Percentiles rank a stretch among this genome's conserved stretches.
These are phyloP conservation scores for Plasmodium billcollinsi DNA, from an alignment of 169 alveolate species.

Conservation along the genomic window DNA sequence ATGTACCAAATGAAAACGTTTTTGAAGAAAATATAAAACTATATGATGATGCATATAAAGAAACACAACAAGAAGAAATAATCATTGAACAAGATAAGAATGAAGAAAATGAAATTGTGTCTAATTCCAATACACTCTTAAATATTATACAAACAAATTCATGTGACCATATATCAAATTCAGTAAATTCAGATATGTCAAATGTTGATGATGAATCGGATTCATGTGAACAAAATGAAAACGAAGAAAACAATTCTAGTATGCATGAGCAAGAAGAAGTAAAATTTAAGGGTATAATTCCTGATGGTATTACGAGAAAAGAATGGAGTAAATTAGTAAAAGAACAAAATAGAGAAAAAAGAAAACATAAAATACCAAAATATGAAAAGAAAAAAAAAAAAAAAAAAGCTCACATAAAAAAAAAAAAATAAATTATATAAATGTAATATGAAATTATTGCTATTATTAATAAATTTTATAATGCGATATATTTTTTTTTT, in stretches of 20 bases:
- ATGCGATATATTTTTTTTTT: too few species aligned
- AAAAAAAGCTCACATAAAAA: too few species aligned
- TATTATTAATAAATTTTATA: neutral
- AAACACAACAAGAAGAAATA: neutral
- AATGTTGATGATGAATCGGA: slow-evolving; percentile 21
- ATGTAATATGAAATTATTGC: neutral
- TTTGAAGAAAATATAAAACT: neutral
- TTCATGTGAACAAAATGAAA: slow-evolving; percentile 11
- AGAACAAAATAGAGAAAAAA: slow-evolving; percentile 85
- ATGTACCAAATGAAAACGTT: neutral
- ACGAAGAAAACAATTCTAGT: slow-evolving; percentile 6
- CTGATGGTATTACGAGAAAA: slow-evolving; percentile 87
- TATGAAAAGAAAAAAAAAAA: slow-evolving; percentile 87
- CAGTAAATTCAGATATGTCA: slow-evolving; percentile 4
- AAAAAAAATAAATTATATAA: slow-evolving; percentile 25
- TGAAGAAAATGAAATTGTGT: slow-evolving; percentile 4
- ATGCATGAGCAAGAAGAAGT: slow-evolving; percentile 32
- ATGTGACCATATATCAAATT: neutral
- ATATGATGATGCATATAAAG: neutral
- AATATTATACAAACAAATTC: neutral
- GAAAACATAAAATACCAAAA: slow-evolving; percentile 88
- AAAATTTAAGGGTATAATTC: slow-evolving; percentile 87
- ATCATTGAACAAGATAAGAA: neutral
- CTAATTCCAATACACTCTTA: too few species aligned
- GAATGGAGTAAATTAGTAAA: slow-evolving; percentile 90